Evolutionary conservation across 2,329 filamentous ascomycete species (phyloP), one percentile per base, ranked within the genome.

Genomic region (Aotearoamyces nothofagi): DNA sequence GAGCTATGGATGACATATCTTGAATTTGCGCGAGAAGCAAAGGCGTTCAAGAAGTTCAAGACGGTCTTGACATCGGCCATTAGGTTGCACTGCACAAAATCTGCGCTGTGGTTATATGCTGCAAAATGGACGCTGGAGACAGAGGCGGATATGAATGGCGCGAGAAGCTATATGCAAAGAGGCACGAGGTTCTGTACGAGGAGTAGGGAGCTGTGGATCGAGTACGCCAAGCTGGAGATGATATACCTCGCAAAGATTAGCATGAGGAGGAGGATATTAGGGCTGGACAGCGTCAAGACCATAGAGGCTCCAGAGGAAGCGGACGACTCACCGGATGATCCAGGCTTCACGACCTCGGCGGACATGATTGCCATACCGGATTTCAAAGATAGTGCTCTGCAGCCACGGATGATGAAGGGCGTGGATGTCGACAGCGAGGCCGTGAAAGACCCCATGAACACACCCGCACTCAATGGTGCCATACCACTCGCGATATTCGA

Each of bases 401-500:
- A 31, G 57, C 71, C 43, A 39, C 60, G 37, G 52, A 58, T 40
- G 61, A 63, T 47, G 15, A 39, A 44, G 15, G 36, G 35, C 20
- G 39, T 92, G 45, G 72, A 70, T 36, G 55, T 79, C 10, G 66
- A 67, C 20, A 31, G 36, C 2, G 49, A 50, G 29, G 46, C 45
- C 4, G 34, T 29, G 15, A 43, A 47, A 24, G 46, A 51, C 27
- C 48, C 44, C 5, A 50, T 48, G 38, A 59, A 63, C 33, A 87
- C 84, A 26, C 84, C 87, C 4, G 83, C 83, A 7, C 63, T 94
- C 38, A 81, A 79, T 35, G 90, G 90, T n/a, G 90, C 83, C 10
- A 93, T 98, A 40, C 86, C 90, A 2, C 68, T 84, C 32, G 84
- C 87, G 22, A 81, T 98, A 26, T 94, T 93, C 46, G 83, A 93